Evolutionary conservation across 805 yeast species (phyloP).

Genomic region (Komagataella pseudopastoris): DNA sequence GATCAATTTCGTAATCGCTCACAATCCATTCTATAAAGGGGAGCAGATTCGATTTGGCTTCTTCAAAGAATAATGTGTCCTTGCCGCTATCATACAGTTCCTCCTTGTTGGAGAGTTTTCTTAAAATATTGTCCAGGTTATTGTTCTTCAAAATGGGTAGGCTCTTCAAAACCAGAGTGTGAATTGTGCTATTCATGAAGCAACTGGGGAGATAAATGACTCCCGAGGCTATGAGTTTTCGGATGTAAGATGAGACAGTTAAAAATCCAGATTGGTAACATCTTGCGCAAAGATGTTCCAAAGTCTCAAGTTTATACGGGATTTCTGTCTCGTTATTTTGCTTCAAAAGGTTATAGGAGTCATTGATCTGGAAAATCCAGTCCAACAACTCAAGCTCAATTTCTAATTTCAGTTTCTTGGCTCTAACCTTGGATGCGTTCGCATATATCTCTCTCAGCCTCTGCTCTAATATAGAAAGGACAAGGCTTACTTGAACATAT

Average conservation of each 20-base stretch:
- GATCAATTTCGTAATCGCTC: neutral
- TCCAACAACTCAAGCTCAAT: slow-evolving; percentile 18
- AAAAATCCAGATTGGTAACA: slow-evolving; percentile 17
- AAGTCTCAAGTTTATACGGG: slow-evolving; percentile 4
- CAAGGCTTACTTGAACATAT: slow-evolving; percentile 9
- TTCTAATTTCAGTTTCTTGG: slow-evolving; percentile 14
- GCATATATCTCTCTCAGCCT: slow-evolving; percentile 9
- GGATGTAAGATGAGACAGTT: slow-evolving; percentile 50
- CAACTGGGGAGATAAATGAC: slow-evolving; percentile 49
- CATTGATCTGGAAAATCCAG: slow-evolving; percentile 14
- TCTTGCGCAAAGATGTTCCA: neutral
- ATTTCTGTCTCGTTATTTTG: slow-evolving; percentile 14
- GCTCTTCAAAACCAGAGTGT: slow-evolving; percentile 40
- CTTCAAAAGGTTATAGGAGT: neutral
- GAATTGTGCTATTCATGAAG: slow-evolving; percentile 36
- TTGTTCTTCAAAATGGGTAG: slow-evolving; percentile 36
- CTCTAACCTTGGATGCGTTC: slow-evolving; percentile 8
- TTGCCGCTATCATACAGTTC: neutral
- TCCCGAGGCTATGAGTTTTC: slow-evolving; percentile 80
- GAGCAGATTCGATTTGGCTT: neutral
- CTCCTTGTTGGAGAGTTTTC: neutral
- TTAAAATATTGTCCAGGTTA: slow-evolving; percentile 18
- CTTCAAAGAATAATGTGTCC: neutral
- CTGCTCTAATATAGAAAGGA: slow-evolving; percentile 12
- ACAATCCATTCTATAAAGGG: neutral